These are phyloP conservation scores for Uronychia binucleata DNA, from an alignment of 73 alveolate genomes.

Conservation along the genomic window DNA sequence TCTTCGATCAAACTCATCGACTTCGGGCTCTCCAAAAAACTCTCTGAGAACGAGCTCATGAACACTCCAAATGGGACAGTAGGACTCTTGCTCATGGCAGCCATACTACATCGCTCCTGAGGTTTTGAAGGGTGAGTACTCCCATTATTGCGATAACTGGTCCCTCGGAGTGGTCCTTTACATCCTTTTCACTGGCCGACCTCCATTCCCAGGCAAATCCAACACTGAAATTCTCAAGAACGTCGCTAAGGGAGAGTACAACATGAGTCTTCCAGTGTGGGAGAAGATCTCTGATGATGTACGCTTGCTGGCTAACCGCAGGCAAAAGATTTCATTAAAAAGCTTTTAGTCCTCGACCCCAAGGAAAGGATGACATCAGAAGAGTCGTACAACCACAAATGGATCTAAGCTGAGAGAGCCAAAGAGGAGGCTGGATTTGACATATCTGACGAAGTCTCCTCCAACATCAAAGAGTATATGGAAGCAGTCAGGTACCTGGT, in stretches of 20 bases:
- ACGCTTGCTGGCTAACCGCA: slow-evolving; percentile 7
- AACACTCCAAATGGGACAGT: slow-evolving; percentile 72
- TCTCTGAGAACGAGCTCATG: slow-evolving; percentile 56
- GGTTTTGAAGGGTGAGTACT: slow-evolving; percentile 80
- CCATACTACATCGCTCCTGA: slow-evolving; percentile 94
- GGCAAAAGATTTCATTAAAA: slow-evolving; percentile 77
- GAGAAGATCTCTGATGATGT: slow-evolving; percentile 47
- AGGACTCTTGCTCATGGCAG: background rate
- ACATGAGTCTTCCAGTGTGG: slow-evolving; percentile 58
- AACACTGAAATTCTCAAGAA: slow-evolving; percentile 80
- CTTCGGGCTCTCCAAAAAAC: slow-evolving; percentile 84
- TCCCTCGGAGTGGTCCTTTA: slow-evolving; percentile 87
- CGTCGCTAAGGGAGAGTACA: slow-evolving; percentile 64
- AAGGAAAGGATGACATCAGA: slow-evolving; percentile 89
- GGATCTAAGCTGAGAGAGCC: slow-evolving; percentile 75
- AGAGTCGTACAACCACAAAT: slow-evolving; percentile 88
- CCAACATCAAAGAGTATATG: slow-evolving; percentile 45
- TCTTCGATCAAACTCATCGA: slow-evolving; percentile 88
- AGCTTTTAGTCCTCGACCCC: slow-evolving; percentile 78
- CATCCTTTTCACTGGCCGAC: slow-evolving; percentile 79
- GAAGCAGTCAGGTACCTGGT: slow-evolving; percentile 26
- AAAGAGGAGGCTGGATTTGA: slow-evolving; percentile 23
- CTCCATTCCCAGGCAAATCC: slow-evolving; percentile 87
- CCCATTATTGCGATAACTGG: slow-evolving; percentile 86
- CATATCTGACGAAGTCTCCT: slow-evolving; percentile 44